Evolutionary conservation across 116 monocot genomes (phyloP), one percentile per base, ranked within the genome.

Genomic region (Papilionanthe hybrid): DNA sequence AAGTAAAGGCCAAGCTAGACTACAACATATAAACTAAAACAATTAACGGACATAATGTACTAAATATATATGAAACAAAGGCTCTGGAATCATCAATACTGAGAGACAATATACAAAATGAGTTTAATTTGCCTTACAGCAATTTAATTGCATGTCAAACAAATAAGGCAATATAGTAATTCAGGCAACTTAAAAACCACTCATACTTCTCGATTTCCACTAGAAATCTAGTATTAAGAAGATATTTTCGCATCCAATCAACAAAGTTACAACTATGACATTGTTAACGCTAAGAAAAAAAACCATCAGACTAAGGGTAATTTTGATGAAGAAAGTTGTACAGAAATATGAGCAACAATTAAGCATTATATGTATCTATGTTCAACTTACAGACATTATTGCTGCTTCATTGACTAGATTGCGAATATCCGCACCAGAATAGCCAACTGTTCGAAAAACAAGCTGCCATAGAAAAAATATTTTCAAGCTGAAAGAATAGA

Each of bases 351-450:
- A 17, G 17, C 15, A 69, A 37, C 32, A 37, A 9, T 15, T 73
- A 73, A 73, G 20, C 20, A 44, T 20, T 42, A 43, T n/a, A 73
- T 73, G 44, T 20, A 44, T 7, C 69, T 30, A 32, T 28, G 53
- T 69, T 75, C 17, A 43, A 90, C 90, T 91, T 92, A 94, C 94
- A 85, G 94, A 85, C 94, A 94, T 94, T 68, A 94, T 94, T 82
- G 94, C 94, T 41, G 94, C 85, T 90, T 94, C 94, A 87, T 94
- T 94, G 55, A 94, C 92, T 58, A 94, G 92, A 82, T 94, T 94
- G 10, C 90, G 85, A 80, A 94, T 94, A 87, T 94, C 94, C 66
- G 94, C 92, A 68, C 94, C 94, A 57, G 94, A 94, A 85, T 92
- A 94, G 48, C 94, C 94, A 87, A 92, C 90, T 84, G 94, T 94